These are phyloP conservation scores for Globisporangium okanoganense DNA, from an alignment of 352 stramenopile species.

Conservation along the genomic window DNA sequence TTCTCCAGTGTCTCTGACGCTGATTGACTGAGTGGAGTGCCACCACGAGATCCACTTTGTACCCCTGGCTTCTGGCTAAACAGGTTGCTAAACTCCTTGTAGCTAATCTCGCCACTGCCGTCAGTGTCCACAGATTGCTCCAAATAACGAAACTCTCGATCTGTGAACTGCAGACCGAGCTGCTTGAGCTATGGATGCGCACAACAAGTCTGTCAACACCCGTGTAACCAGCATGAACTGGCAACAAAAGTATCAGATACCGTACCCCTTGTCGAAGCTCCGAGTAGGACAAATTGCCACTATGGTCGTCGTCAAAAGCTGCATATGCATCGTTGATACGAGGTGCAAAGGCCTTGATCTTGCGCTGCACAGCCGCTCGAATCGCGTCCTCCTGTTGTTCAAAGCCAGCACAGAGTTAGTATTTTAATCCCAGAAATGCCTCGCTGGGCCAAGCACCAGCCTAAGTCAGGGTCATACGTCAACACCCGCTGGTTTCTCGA, in stretches of 20 bases:
- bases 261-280: conserved; percentile 45
- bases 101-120: conserved; percentile 52
- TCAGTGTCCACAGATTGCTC: conserved; percentile 35
- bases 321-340: conserved; percentile 46
- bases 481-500: conserved; percentile 11
- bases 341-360: conserved; percentile 34
- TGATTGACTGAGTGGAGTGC: not conserved
- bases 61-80: conserved; percentile 14
- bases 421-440: not conserved
- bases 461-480: not conserved
- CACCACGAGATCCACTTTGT: not conserved
- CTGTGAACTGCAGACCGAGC: conserved; percentile 44
- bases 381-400: conserved; percentile 28
- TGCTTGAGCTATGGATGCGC: conserved; percentile 30
- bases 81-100: conserved; percentile 48
- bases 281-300: conserved; percentile 43
- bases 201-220: not conserved
- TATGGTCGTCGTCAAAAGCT: conserved; percentile 54
- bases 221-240: not conserved
- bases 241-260: not conserved
- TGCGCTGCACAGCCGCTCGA: conserved; percentile 30
- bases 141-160: conserved; percentile 45
- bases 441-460: not conserved
- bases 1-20: not conserved
- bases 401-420: not conserved